Evolutionary conservation across 192 early-diverging fungal genomes (phyloP).

Genomic region (Mortierella alpina): DNA sequence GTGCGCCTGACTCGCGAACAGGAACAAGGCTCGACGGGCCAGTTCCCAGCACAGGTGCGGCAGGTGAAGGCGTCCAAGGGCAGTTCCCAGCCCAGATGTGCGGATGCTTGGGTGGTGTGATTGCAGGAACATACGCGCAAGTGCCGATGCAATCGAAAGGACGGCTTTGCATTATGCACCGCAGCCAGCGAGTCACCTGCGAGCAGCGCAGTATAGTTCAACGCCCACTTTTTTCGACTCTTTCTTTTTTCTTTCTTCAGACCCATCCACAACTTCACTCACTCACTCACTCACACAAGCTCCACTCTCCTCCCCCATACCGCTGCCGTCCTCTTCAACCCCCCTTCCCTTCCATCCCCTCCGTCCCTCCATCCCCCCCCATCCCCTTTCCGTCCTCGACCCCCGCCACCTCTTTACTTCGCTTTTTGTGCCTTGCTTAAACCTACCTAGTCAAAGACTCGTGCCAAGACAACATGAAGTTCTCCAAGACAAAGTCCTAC

Average conservation of each 20-base stretch:
- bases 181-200: no score
- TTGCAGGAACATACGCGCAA: no score
- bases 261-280: background rate
- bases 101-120: no score
- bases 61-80: no score
- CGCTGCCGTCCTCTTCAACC: background rate
- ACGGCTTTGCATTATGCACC: no score
- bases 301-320: background rate
- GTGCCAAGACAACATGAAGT: slow-evolving; percentile 21
- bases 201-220: background rate
- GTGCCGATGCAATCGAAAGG: no score
- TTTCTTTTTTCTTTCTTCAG: background rate
- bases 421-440: background rate
- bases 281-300: background rate
- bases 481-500: slow-evolving; percentile 40
- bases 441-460: no score
- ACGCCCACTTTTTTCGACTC: background rate
- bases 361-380: background rate
- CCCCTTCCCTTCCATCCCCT: background rate
- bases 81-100: no score
- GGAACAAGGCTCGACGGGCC: no score
- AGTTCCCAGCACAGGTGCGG: no score
- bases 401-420: background rate
- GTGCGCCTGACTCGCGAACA: no score
- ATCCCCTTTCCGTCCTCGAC: background rate